A percentile compares a stretch with the other conserved stretches of the same genome.
phyloP scores from a whole-genome alignment of 768 basidiomycete genomes.

The Mycena kentingensis region DNA sequence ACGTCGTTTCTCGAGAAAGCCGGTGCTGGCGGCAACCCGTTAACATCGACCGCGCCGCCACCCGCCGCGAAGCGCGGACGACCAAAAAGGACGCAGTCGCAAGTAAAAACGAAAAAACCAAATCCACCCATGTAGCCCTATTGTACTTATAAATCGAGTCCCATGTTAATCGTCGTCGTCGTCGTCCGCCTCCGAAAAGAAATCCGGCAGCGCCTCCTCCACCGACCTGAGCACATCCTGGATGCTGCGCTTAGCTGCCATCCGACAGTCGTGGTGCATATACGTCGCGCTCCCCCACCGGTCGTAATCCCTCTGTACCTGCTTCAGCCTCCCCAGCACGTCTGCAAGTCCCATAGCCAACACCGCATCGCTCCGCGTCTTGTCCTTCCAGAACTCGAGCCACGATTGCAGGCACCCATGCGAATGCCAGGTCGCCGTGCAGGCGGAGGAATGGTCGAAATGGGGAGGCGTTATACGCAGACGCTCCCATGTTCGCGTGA shows the following conservation, averaged over 20 bases:
- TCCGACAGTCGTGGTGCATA: slow-evolving; percentile 77
- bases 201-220: slow-evolving; percentile 63
- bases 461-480: slow-evolving; percentile 55
- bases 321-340: slow-evolving; percentile 63
- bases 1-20: slow-evolving; percentile 15
- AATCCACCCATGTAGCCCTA: slow-evolving; percentile 15
- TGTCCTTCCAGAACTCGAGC: slow-evolving; percentile 81
- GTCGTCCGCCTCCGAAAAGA: slow-evolving; percentile 48
- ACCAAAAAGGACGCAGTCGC: too few relatives aligned
- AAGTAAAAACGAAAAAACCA: slow-evolving; percentile 3
- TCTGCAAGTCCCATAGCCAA: slow-evolving; percentile 63
- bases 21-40: too few relatives aligned
- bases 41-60: too few relatives aligned
- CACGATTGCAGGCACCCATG: slow-evolving; percentile 72
- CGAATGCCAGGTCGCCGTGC: slow-evolving; percentile 72
- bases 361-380: slow-evolving; percentile 61
- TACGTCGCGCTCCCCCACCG: slow-evolving; percentile 72
- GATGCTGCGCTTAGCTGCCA: slow-evolving; percentile 57
- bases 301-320: slow-evolving; percentile 68
- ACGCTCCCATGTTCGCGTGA: slow-evolving; percentile 66
- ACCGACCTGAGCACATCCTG: slow-evolving; percentile 55
- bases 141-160: slow-evolving; percentile 14
- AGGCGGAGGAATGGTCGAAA: slow-evolving; percentile 67
- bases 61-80: too few relatives aligned
- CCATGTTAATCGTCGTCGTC: slow-evolving; percentile 14